Conservation (phyloP, 2,329 filamentous ascomycete species). For the Thyridium curvatum region DNA sequence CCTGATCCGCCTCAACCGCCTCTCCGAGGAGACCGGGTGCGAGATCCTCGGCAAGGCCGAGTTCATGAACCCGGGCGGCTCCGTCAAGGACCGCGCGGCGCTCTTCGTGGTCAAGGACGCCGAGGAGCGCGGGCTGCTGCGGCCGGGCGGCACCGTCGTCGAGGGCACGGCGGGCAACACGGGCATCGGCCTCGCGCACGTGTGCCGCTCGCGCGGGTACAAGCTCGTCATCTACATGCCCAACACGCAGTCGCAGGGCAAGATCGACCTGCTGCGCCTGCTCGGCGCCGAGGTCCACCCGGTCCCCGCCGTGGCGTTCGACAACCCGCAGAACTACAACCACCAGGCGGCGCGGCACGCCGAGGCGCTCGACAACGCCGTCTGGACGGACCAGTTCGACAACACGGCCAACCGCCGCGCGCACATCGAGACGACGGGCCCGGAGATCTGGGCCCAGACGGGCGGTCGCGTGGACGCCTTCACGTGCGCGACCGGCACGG, state of each 20-base stretch:
- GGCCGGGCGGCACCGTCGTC: conserved; percentile 85
- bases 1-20: conserved; percentile 79
- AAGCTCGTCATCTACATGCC: conserved; percentile 99
- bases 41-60: conserved; percentile 94
- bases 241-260: conserved; percentile 95
- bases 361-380: conserved; percentile 77
- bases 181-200: conserved; percentile 93
- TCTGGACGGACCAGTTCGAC: conserved; percentile 99
- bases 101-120: conserved; percentile 92
- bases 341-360: conserved; percentile 90
- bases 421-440: conserved; percentile 94
- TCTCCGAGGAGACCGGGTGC: conserved; percentile 89
- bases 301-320: conserved; percentile 91
- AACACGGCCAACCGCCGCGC: conserved; percentile 90
- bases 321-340: conserved; percentile 96
- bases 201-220: conserved; percentile 88
- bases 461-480: conserved; percentile 83
- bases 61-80: conserved; percentile 97
- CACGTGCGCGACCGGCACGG: conserved; percentile 91
- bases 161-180: conserved; percentile 98
- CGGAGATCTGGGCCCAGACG: conserved; percentile 96
- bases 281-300: conserved; percentile 94
- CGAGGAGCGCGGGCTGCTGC: conserved; percentile 77
- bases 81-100: conserved; percentile 92
- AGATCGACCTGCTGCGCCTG: conserved; percentile 86